Evolutionary conservation across 2,329 filamentous ascomycete species (phyloP).

Genomic region (Capronia coronata): DNA sequence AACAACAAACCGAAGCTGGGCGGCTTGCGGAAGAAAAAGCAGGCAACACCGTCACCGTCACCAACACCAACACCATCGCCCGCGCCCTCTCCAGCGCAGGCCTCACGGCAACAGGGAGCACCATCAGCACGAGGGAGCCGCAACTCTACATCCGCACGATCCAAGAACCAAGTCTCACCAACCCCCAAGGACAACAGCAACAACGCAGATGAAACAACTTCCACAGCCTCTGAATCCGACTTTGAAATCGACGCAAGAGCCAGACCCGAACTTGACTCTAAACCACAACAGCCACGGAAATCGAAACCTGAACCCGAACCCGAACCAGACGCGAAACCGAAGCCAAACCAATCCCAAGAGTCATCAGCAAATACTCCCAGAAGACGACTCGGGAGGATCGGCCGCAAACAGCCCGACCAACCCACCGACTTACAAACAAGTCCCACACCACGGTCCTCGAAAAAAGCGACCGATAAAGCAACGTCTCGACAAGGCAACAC

Average conservation of each 20-base stretch:
- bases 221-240: not conserved
- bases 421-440: not conserved
- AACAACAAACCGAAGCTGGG: slow-evolving; percentile 5
- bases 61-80: slow-evolving; percentile 20
- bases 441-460: not conserved
- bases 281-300: slow-evolving; percentile 11
- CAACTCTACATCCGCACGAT: not conserved
- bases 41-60: slow-evolving; percentile 19
- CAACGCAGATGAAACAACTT: not conserved
- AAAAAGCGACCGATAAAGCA: slow-evolving; percentile 20
- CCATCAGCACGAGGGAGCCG: not conserved
- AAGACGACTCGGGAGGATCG: not conserved
- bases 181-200: not conserved
- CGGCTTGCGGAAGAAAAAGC: slow-evolving; percentile 6
- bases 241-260: not conserved
- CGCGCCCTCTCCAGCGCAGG: not conserved
- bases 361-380: not conserved
- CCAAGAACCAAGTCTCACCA: not conserved
- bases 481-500: slow-evolving; percentile 1
- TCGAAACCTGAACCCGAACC: not conserved
- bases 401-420: not conserved
- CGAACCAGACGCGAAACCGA: not conserved
- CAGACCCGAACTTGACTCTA: not conserved
- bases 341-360: not conserved
- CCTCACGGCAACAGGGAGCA: too few species aligned